A percentile compares a stretch with the other conserved stretches of the same genome.
phyloP scores from a whole-genome alignment of 2,329 filamentous ascomycete genomes.

The Bipolaris gigantea region DNA sequence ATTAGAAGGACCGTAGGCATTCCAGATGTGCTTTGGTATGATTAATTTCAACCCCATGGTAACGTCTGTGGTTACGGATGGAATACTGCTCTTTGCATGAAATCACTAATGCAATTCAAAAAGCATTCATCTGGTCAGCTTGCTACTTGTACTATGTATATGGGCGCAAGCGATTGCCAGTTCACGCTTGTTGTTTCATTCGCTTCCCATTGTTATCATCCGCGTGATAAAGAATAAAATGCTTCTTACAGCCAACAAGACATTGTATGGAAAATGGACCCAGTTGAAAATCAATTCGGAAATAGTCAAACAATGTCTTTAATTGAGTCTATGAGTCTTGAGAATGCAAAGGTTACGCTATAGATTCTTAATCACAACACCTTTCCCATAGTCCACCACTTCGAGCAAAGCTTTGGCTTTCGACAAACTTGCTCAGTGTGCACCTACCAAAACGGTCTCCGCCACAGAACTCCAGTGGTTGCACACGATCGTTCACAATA shows the following conservation, averaged over 20 bases:
- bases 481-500: constrained; percentile 80
- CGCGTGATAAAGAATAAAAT: neutral
- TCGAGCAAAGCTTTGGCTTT: constrained; percentile 73
- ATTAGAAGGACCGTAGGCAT: neutral
- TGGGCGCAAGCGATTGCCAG: neutral
- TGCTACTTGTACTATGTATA: neutral
- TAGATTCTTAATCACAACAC: constrained; percentile 50
- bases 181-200: neutral
- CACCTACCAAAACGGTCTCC: constrained; percentile 74
- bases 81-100: too few species aligned
- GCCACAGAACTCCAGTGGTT: constrained; percentile 70
- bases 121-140: neutral
- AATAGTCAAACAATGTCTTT: neutral
- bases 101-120: neutral
- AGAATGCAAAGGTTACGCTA: neutral
- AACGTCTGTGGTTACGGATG: neutral
- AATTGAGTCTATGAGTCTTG: neutral
- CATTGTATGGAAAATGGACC: neutral
- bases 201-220: neutral
- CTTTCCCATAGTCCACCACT: constrained; percentile 71
- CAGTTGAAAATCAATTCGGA: neutral
- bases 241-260: neutral
- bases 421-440: constrained; percentile 67
- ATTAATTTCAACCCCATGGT: constrained; percentile 8
- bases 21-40: constrained; percentile 19